A percentile compares a stretch with the other conserved stretches of the same genome.
Conservation (phyloP, 2,329 filamentous ascomycete genomes). For the Leptoxyphium fumago region DNA sequence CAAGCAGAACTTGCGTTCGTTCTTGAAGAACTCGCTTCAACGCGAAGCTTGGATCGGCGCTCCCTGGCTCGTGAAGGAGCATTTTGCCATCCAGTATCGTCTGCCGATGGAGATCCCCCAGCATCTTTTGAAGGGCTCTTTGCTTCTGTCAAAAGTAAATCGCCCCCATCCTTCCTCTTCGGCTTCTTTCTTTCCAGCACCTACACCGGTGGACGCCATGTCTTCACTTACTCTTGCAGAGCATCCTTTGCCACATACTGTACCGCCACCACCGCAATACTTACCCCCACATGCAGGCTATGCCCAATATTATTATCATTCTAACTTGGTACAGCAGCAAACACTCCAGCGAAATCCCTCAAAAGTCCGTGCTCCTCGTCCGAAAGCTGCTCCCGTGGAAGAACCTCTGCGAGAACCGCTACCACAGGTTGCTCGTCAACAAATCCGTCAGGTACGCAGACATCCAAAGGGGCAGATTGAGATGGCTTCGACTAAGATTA, state of each 20-base stretch:
- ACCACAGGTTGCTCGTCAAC: too few relatives aligned
- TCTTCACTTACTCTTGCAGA: too few relatives aligned
- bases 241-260: too few relatives aligned
- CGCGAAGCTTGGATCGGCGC: conserved; percentile 91
- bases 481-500: neutral
- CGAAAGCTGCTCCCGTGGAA: neutral
- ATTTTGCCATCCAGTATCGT: conserved; percentile 68
- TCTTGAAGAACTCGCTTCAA: conserved; percentile 88
- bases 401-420: too few relatives aligned
- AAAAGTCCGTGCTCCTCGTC: neutral
- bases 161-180: too few relatives aligned
- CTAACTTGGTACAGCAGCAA: neutral
- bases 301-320: too few relatives aligned
- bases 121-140: conserved; percentile 68
- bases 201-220: too few relatives aligned
- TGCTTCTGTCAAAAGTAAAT: conserved; percentile 21
- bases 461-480: too few relatives aligned
- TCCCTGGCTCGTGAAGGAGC: conserved; percentile 84
- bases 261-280: too few relatives aligned
- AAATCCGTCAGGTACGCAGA: too few relatives aligned
- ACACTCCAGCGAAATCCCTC: neutral
- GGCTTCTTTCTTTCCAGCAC: too few relatives aligned
- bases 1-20: conserved; percentile 82
- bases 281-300: too few relatives aligned
- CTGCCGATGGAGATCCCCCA: conserved; percentile 78